Evolutionary conservation across 257 asterid genomes (phyloP), one percentile per base, ranked within the genome.

Genomic region (Craterostigma plantagineum): DNA sequence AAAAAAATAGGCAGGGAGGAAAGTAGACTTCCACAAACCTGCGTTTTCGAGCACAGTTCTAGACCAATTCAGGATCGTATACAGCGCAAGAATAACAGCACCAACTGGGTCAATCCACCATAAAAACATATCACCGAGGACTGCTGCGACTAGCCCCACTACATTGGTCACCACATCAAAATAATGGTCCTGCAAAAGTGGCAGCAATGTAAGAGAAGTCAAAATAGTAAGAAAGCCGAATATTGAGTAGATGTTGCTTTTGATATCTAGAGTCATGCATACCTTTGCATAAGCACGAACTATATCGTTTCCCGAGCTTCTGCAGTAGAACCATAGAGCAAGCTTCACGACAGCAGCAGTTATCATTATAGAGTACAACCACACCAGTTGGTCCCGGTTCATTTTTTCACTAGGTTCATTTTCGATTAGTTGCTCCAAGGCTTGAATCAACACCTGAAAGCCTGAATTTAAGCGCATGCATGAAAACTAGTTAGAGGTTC

Each of bases 231-330:
- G n/a, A n/a, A n/a, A n/a, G n/a, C n/a, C n/a, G n/a, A n/a, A n/a
- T n/a, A n/a, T n/a, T n/a, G n/a, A n/a, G n/a, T n/a, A n/a, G n/a
- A n/a, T n/a, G n/a, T 23, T 23, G 6, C 30, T 23, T 23, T 23
- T 23, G 30, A 23, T 23, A 2, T 6, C 6, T 23, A 23, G 30
- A 45, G 35, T 18, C 30, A 13, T 16, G 0, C 1, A 14, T 13
- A 83, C 95, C 95, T 84, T 70, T 3, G 94, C 97, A 44, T 86
- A 86, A 17, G 93, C 97, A 16, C 91, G 93, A 3, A 86, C 97
- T 42, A 86, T 86, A 14, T 68, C 52, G 57, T 81, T 79, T 50
- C 70, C 68, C 3, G 93, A 81, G 55, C 87, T 78, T 64, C 67
- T 78, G 76, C 97, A 86, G 72, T 81, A 81, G 46, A 81, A 9